A percentile compares a stretch with the other conserved stretches of the same genome.
phyloP scores from a whole-genome alignment of 257 asterid species.

The Solanum clarkiae region DNA sequence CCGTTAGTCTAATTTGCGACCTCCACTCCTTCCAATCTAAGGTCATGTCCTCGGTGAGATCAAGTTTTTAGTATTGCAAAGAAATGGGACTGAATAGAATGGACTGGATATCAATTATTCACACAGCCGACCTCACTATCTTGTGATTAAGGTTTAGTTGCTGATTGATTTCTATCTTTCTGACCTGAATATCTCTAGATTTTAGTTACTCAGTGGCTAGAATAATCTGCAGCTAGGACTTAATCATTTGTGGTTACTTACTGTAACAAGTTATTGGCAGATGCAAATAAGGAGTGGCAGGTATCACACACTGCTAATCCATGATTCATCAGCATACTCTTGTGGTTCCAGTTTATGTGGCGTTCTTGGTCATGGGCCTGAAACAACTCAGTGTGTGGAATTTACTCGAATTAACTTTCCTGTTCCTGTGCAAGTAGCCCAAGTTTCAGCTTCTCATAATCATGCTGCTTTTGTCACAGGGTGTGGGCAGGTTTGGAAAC shows the following conservation, averaged over 20 bases:
- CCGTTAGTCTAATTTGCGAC: too few species aligned
- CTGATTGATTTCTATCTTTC: not conserved
- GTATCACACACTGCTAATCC: slow-evolving; percentile 72
- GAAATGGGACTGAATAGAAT: not conserved
- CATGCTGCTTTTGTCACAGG: slow-evolving; percentile 73
- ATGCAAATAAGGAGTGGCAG: slow-evolving; percentile 85
- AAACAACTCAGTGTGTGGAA: slow-evolving; percentile 59
- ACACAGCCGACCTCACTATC: not conserved
- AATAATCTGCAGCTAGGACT: not conserved
- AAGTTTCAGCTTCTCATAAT: slow-evolving; percentile 76
- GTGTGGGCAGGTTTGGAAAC: slow-evolving; percentile 58
- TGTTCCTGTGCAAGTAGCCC: slow-evolving; percentile 38
- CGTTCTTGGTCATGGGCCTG: slow-evolving; percentile 87
- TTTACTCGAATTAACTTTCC: slow-evolving; percentile 62
- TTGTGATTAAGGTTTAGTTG: not conserved
- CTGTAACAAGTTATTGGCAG: slow-evolving; percentile 26
- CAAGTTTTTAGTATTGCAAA: not conserved
- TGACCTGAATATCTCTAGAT: not conserved
- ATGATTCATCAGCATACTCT: slow-evolving; percentile 48
- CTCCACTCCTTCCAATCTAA: too few species aligned
- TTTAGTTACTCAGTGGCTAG: not conserved
- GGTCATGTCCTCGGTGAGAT: too few species aligned
- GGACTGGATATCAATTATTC: not conserved
- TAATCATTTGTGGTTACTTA: slow-evolving; percentile 2
- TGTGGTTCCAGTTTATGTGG: slow-evolving; percentile 89